Percentiles rank a stretch among this genome's conserved stretches.
phyloP scores from a whole-genome alignment of 352 stramenopile genomes.

The Globisporangium ultimum region DNA sequence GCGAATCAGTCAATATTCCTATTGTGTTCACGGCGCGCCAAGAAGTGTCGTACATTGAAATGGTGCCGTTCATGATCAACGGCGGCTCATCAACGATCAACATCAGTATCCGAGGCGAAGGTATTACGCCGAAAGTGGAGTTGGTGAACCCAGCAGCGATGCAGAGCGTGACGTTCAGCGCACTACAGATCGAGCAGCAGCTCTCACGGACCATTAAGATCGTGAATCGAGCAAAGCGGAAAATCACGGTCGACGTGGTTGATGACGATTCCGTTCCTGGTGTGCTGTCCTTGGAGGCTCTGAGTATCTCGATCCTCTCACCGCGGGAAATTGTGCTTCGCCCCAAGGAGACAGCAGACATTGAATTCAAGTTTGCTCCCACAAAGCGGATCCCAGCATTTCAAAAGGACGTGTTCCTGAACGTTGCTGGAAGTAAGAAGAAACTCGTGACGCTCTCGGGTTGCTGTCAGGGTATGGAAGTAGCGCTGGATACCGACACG shows the following conservation, averaged over 20 bases:
- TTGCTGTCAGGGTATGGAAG: constrained; percentile 89
- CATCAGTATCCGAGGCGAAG: constrained; percentile 70
- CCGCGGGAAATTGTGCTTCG: constrained; percentile 58
- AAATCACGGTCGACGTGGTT: constrained; percentile 60
- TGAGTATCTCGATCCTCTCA: constrained; percentile 70
- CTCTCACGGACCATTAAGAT: constrained; percentile 70
- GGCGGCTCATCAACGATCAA: constrained; percentile 68
- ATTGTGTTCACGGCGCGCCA: constrained; percentile 88
- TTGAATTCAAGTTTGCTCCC: constrained; percentile 77
- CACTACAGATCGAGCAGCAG: constrained; percentile 80
- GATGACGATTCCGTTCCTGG: constrained; percentile 19
- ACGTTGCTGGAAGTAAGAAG: constrained; percentile 57
- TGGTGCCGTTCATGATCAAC: constrained; percentile 91
- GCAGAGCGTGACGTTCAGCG: constrained; percentile 77
- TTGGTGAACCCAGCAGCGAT: constrained; percentile 81
- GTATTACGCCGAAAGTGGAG: constrained; percentile 80
- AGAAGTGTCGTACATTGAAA: constrained; percentile 77
- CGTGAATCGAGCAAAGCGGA: constrained; percentile 83
- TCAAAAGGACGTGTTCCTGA: constrained; percentile 59
- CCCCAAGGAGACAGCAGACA: constrained; percentile 69
- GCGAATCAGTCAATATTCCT: constrained; percentile 69
- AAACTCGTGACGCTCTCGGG: constrained; percentile 83
- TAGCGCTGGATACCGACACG: constrained; percentile 85
- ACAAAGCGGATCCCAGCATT: constrained; percentile 63
- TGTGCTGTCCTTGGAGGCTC: constrained; percentile 27